phyloP scores from a whole-genome alignment of 1,284 basidiomycete genomes.

The Pseudomicrostroma phylloplanum region DNA sequence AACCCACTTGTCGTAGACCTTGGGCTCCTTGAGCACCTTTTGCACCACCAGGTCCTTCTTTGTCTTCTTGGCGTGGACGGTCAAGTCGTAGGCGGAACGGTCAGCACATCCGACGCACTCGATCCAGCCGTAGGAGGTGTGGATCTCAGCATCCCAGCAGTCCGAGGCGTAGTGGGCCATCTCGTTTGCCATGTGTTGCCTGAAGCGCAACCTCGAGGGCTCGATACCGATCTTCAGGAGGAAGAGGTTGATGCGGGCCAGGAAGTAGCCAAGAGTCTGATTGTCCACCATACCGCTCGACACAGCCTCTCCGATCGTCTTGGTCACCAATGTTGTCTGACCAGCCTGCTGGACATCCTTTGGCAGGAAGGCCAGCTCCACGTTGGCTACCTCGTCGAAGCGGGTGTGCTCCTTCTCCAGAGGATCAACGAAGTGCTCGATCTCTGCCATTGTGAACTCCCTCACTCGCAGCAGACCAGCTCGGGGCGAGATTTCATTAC shows the following conservation, averaged over 20 bases:
- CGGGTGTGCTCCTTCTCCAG: constrained; percentile 79
- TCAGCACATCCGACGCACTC: constrained; percentile 99
- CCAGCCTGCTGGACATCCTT: constrained; percentile 76
- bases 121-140: constrained; percentile 91
- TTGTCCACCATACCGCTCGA: constrained; percentile 79
- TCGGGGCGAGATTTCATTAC: constrained; percentile 96
- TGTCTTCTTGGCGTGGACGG: constrained; percentile 57
- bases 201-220: constrained; percentile 76
- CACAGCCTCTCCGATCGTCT: constrained; percentile 85
- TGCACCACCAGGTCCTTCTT: constrained; percentile 68
- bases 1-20: constrained; percentile 67
- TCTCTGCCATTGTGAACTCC: constrained; percentile 99
- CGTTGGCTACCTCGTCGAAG: constrained; percentile 73
- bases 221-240: constrained; percentile 87
- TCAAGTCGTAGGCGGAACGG: constrained; percentile 85
- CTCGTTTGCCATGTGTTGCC: constrained; percentile 94
- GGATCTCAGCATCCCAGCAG: constrained; percentile 98
- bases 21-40: constrained; percentile 74
- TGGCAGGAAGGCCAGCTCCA: constrained; percentile 72
- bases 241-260: constrained; percentile 87
- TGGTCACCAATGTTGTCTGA: constrained; percentile 61
- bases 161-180: constrained; percentile 99
- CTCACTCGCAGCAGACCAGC: constrained; percentile 92
- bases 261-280: constrained; percentile 94
- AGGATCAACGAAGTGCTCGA: constrained; percentile 98